Percentiles rank a stretch among this genome's conserved stretches.
Conservation (phyloP, 495 filamentous ascomycete genomes). For the Aspergillus sclerotioniger region DNA sequence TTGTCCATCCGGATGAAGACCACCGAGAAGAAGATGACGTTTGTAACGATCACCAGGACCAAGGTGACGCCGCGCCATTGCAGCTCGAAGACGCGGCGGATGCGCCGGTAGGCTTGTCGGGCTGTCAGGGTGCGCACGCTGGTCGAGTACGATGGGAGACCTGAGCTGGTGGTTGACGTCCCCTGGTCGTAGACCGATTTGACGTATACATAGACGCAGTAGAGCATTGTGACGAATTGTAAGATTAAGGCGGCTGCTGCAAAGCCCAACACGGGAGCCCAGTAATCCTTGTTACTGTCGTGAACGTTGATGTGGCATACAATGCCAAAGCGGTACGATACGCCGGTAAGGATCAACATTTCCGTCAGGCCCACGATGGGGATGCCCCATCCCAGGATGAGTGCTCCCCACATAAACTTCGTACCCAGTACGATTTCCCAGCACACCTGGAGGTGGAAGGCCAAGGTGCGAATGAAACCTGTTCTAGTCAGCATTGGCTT, state of each 20-base stretch:
- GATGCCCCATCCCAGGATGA: slow-evolving; percentile 78
- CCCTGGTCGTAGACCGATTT: slow-evolving; percentile 71
- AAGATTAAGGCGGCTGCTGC: slow-evolving; percentile 73
- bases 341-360: slow-evolving; percentile 80
- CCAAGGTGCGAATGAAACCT: slow-evolving; percentile 85
- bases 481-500: slow-evolving; percentile 8
- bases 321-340: slow-evolving; percentile 88
- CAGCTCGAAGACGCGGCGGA: slow-evolving; percentile 80
- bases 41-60: slow-evolving; percentile 79
- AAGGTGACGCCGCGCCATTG: slow-evolving; percentile 92
- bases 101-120: slow-evolving; percentile 80
- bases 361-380: slow-evolving; percentile 68
- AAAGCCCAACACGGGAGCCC: slow-evolving; percentile 83
- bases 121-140: slow-evolving; percentile 83
- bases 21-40: slow-evolving; percentile 88
- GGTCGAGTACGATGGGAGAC: slow-evolving; percentile 71
- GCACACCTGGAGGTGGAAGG: slow-evolving; percentile 94
- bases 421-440: slow-evolving; percentile 90
- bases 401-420: slow-evolving; percentile 86
- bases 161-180: slow-evolving; percentile 66
- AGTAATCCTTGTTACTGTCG: slow-evolving; percentile 77
- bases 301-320: slow-evolving; percentile 91
- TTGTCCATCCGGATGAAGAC: slow-evolving; percentile 85
- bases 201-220: slow-evolving; percentile 94
- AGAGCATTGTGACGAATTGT: slow-evolving; percentile 82